phyloP scores from a whole-genome alignment of 129 eudicot genomes.

The sunflower (Helianthus annuus) region DNA sequence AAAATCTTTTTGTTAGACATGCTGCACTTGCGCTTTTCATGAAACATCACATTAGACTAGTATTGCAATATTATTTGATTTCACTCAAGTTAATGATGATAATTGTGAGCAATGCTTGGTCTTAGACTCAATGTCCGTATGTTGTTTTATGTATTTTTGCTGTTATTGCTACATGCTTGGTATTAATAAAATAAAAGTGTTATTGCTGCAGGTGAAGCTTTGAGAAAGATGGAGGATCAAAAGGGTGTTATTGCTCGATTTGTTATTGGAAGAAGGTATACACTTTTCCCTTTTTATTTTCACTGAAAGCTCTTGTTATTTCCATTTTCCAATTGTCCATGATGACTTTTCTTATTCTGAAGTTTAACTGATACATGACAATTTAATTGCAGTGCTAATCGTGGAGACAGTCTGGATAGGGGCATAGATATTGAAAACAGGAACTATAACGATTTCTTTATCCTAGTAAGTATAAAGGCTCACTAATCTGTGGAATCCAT shows the following conservation, averaged over 20 bases:
- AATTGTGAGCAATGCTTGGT: constrained; percentile 11
- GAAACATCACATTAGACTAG: neutral
- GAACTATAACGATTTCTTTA: constrained; percentile 67
- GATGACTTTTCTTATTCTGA: constrained; percentile 13
- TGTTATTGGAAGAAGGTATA: constrained; percentile 94
- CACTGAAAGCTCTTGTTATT: neutral
- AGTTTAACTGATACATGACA: constrained; percentile 14
- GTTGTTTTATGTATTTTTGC: neutral
- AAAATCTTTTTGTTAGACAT: constrained; percentile 1
- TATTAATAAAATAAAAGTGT: neutral
- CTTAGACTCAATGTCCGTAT: neutral
- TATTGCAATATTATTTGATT: neutral
- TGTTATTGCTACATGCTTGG: constrained; percentile 4
- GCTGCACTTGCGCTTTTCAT: neutral
- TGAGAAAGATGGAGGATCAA: constrained; percentile 68
- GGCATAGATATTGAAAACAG: constrained; percentile 75
- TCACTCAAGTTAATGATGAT: constrained; percentile 2
- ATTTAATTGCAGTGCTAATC: constrained; percentile 69
- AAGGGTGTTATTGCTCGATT: constrained; percentile 88
- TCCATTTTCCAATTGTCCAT: neutral
- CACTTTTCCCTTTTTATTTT: constrained; percentile 18
- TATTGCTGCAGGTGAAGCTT: constrained; percentile 61
- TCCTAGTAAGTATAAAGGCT: constrained; percentile 59
- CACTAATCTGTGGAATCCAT: neutral
- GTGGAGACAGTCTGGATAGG: constrained; percentile 86